Evolutionary conservation across 1,284 basidiomycete species (phyloP), one percentile per base, ranked within the genome.

Genomic region (Clitocybe nebularis): DNA sequence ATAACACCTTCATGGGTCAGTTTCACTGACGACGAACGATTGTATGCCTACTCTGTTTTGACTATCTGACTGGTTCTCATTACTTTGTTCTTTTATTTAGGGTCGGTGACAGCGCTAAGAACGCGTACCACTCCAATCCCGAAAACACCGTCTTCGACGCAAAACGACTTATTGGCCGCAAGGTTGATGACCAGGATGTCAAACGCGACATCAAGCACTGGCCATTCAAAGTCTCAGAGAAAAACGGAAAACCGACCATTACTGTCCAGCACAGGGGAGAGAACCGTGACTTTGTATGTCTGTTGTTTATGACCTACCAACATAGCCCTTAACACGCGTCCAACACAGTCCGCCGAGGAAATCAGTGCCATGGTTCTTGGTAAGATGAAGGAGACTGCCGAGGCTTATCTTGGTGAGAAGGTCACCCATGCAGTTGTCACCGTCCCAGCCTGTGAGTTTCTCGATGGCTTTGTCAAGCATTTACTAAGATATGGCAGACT

Each of bases 371-470:
- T 98, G 95, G 81, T 99, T 58, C 72, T 98, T 48, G 75, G 67
- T 49, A 98, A 98, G 79, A 98, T 99, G 94, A 98, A 98, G 82
- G 95, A 98, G 75, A 98, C 92, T 34, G 95, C 95, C 49, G 95
- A 98, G 77, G 91, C 93, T 16, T 97, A 97, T 71, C 85, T 99
- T 46, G 94, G 93, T 53, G 79, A 93, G 65, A 89, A 93, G 67
- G 95, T 99, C 64, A 94, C 91, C 42, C 92, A 99, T 69, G 93
- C 95, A 48, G 94, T 98, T 46, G 92, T 99, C 63, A 98, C 95
- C 30, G 94, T 98, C 59, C 95, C 95, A 44, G 95, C 95, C 42
- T 98, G 79, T 83, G 49, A 49, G 79, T 62, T 22, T 24, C 22
- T 19, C 28, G 1, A 19, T 10, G 13, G 32, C 16, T 4, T 23